phyloP scores from a whole-genome alignment of 768 basidiomycete species.

The Leccinum arenicola region DNA sequence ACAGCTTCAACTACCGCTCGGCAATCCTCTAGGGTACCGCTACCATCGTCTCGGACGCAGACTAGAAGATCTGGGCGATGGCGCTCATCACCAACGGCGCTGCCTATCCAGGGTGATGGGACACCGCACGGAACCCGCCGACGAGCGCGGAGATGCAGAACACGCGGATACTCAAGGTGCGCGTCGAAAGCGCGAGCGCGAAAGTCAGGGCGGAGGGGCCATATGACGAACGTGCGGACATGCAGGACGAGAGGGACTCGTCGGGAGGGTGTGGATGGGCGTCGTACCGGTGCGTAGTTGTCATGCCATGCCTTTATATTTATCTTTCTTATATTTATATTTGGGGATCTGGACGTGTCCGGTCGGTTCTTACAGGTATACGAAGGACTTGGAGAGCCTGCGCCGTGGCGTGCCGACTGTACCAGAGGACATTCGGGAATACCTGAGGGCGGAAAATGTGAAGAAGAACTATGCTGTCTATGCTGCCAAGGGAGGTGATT shows the following conservation, averaged over 20 bases:
- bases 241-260: slow-evolving; percentile 12
- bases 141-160: slow-evolving; percentile 24
- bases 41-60: slow-evolving; percentile 11
- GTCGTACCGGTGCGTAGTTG: slow-evolving; percentile 22
- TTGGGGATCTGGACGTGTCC: background rate
- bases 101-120: slow-evolving; percentile 21
- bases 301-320: background rate
- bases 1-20: slow-evolving; percentile 28
- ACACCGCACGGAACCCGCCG: slow-evolving; percentile 18
- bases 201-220: slow-evolving; percentile 24
- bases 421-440: slow-evolving; percentile 21
- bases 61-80: slow-evolving; percentile 28
- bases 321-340: background rate
- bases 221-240: slow-evolving; percentile 18
- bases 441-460: slow-evolving; percentile 21
- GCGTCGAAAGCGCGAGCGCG: slow-evolving; percentile 20
- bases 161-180: slow-evolving; percentile 23
- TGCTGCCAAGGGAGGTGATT: slow-evolving; percentile 36
- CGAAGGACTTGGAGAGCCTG: slow-evolving; percentile 25
- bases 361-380: slow-evolving; percentile 15
- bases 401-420: slow-evolving; percentile 11
- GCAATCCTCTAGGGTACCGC: slow-evolving; percentile 22
- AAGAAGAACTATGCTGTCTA: slow-evolving; percentile 21
- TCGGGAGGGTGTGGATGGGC: slow-evolving; percentile 22
- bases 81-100: slow-evolving; percentile 21